phyloP scores from a whole-genome alignment of 148 eudicot genomes.

The Chenopodium berlandieri region DNA sequence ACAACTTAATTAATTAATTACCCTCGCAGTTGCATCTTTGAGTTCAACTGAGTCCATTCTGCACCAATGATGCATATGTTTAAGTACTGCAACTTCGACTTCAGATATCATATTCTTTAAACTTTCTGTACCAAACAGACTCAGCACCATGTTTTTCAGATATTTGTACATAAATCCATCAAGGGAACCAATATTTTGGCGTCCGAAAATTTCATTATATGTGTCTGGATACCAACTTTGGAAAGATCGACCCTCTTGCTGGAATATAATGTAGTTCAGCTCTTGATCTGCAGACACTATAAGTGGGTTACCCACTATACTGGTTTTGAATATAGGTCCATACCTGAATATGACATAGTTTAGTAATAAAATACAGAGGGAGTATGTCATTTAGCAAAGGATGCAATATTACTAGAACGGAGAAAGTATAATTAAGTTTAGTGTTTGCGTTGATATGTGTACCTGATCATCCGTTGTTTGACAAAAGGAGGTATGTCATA shows the following conservation, averaged over 20 bases:
- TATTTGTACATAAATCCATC: conserved; percentile 84
- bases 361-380: too few relatives aligned
- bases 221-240: conserved; percentile 79
- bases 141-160: conserved; percentile 74
- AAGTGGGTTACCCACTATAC: conserved; percentile 63
- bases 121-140: conserved; percentile 69
- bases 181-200: conserved; percentile 58
- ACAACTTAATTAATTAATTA: too few relatives aligned
- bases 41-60: conserved; percentile 41
- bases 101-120: conserved; percentile 75
- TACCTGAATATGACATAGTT: conserved; percentile 35
- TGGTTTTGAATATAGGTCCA: conserved; percentile 72
- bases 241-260: conserved; percentile 64
- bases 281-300: conserved; percentile 67
- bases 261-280: conserved; percentile 57
- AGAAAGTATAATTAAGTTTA: not conserved
- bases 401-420: not conserved
- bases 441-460: not conserved
- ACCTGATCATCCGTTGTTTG: conserved; percentile 68
- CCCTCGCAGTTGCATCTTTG: conserved; percentile 58
- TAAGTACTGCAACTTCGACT: conserved; percentile 50
- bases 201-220: conserved; percentile 64
- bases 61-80: conserved; percentile 47
- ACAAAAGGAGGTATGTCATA: conserved; percentile 63
- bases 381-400: too few relatives aligned